phyloP scores from a whole-genome alignment of 352 stramenopile species.

The Bremia lactucae region DNA sequence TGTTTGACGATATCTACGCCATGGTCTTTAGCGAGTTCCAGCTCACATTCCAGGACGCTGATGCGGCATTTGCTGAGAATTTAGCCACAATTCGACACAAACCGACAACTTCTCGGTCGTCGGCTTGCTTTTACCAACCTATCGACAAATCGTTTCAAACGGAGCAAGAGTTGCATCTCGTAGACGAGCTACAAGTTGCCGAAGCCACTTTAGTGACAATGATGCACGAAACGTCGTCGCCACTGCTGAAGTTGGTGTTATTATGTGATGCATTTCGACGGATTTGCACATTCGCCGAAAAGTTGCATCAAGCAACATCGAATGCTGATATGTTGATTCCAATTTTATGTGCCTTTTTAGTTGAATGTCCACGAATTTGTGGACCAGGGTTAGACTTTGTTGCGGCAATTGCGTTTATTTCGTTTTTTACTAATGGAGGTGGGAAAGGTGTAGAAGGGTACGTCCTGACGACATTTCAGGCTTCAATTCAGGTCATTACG shows the following conservation, averaged over 20 bases:
- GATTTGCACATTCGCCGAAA: conserved; percentile 60
- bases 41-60: conserved; percentile 29
- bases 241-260: conserved; percentile 52
- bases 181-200: conserved; percentile 31
- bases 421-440: conserved; percentile 63
- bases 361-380: conserved; percentile 27
- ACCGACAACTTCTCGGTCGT: conserved; percentile 28
- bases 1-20: conserved; percentile 58
- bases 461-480: conserved; percentile 67
- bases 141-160: not conserved
- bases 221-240: conserved; percentile 37
- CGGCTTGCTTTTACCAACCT: conserved; percentile 8
- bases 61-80: conserved; percentile 36
- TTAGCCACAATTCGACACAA: conserved; percentile 39
- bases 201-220: conserved; percentile 33
- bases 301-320: conserved; percentile 43
- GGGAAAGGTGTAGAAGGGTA: conserved; percentile 71
- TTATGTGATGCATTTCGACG: conserved; percentile 46
- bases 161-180: conserved; percentile 8
- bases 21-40: conserved; percentile 48
- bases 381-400: conserved; percentile 32
- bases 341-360: conserved; percentile 49
- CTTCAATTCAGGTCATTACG: conserved; percentile 53
- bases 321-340: conserved; percentile 67
- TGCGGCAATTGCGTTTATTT: conserved; percentile 62